These are phyloP conservation scores for Geranium incanum DNA, from an alignment of 441 rosid species.

Conservation along the genomic window DNA sequence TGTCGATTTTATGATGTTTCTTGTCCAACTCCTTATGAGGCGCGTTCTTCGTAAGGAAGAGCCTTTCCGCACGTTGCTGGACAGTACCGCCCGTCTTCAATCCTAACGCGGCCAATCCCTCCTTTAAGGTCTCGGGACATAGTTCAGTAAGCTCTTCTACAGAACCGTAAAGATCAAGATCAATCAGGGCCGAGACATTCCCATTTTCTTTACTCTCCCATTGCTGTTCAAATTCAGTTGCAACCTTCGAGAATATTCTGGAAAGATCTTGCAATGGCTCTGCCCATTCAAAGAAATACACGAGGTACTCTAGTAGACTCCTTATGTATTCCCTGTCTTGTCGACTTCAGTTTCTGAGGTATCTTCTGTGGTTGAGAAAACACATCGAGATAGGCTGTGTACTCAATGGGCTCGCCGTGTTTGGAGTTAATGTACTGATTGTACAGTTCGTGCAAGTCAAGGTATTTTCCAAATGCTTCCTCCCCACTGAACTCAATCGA, in stretches of 20 bases:
- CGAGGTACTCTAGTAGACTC: constrained; percentile 69
- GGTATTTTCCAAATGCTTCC: constrained; percentile 81
- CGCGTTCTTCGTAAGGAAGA: constrained; percentile 79
- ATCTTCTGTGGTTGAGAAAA: constrained; percentile 58
- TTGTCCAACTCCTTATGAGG: constrained; percentile 76
- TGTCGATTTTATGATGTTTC: constrained; percentile 46
- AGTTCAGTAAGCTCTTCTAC: constrained; percentile 82
- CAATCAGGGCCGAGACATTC: constrained; percentile 40
- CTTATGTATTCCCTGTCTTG: constrained; percentile 77
- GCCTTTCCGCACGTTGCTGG: constrained; percentile 94
- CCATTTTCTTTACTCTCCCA: constrained; percentile 64
- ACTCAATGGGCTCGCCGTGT: constrained; percentile 79
- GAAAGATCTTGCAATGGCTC: constrained; percentile 95
- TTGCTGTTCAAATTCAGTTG: constrained; percentile 67
- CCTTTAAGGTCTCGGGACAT: constrained; percentile 88
- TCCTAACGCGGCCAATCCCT: constrained; percentile 87
- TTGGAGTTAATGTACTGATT: constrained; percentile 73
- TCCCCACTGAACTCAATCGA: constrained; percentile 80
- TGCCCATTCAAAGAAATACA: constrained; percentile 70
- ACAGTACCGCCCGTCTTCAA: constrained; percentile 88
- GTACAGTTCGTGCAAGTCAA: constrained; percentile 88
- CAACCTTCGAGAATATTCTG: constrained; percentile 73
- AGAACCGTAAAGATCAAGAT: constrained; percentile 85
- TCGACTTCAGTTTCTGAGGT: constrained; percentile 50
- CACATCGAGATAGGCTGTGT: constrained; percentile 72